Evolutionary conservation across 2,329 filamentous ascomycete species (phyloP), one percentile per base, ranked within the genome.

Genomic region (Fusarium pseudograminearum): DNA sequence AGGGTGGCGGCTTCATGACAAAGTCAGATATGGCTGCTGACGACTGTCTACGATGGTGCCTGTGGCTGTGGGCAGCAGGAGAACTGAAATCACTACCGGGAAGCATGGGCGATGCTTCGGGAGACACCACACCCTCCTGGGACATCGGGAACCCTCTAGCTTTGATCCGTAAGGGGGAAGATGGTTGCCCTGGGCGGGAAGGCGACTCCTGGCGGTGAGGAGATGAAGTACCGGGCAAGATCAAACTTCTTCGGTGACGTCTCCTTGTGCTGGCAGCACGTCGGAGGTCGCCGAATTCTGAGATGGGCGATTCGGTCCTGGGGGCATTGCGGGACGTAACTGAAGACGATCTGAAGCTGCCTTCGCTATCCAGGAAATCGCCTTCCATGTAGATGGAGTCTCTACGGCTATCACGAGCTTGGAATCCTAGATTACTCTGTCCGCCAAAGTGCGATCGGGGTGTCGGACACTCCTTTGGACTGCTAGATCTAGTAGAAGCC

Each of bases 191-290:
- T 10, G 87, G 83, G 69, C 95, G 87, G 11, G 91, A 94, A 5
- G 96, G 96, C 1, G 96, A 99, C 74, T 95, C 93, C 76, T 97
- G 94, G 28, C 96, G 90, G 53, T 89, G 91, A 42, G 93, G 93
- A 12, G 93, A 97, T 36, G 91, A 88, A 10, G 93, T 85, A 12
- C 93, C 86, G 1, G 94, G 90, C 20, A 98, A 85, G 51, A 97
- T 91, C 59, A 98, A 85, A 76, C 95, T 98, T 73, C 92, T 90
- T 46, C 96, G 90, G 71, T 98, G 94, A 65, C 93, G 90, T 69
- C 97, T 93, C 61, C 92, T 87, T 42, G 92, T 90, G 76, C 92
- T 95, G 33, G 92, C 89, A 48, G 93, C 90, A 61, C 93, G 88
- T 66, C 91, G 87, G 24, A 97, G 83, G 70, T 89, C 87, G 54